These are phyloP conservation scores for Penicillium corylophilum DNA, from an alignment of 2,329 filamentous ascomycete species.

Conservation along the genomic window DNA sequence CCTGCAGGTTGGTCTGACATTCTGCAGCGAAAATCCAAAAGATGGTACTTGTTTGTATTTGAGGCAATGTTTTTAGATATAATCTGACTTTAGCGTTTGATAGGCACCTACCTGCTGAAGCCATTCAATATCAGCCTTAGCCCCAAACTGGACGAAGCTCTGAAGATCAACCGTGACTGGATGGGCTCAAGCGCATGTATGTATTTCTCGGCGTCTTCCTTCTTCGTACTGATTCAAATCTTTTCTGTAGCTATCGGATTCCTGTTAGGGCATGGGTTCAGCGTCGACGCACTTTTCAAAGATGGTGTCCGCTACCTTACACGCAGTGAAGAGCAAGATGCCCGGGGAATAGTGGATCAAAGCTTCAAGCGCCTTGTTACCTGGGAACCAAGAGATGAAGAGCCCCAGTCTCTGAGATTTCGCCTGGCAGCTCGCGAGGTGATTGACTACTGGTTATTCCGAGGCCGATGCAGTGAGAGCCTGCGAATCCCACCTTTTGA, in stretches of 20 bases:
- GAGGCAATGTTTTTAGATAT: slow-evolving; percentile 34
- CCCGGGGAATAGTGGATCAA: slow-evolving; percentile 48
- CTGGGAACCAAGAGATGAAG: slow-evolving; percentile 26
- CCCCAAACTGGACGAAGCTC: slow-evolving; percentile 52
- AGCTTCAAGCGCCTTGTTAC: slow-evolving; percentile 30
- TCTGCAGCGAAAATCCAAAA: slow-evolving; percentile 57
- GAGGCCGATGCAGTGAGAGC: slow-evolving; percentile 32
- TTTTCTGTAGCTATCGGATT: slow-evolving; percentile 56
- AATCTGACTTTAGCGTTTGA: slow-evolving; percentile 1
- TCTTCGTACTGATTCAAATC: not conserved
- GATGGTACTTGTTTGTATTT: slow-evolving; percentile 20
- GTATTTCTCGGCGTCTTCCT: slow-evolving; percentile 2
- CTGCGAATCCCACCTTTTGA: slow-evolving; percentile 46
- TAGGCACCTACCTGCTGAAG: slow-evolving; percentile 56
- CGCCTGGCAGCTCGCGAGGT: slow-evolving; percentile 47
- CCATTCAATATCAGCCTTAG: slow-evolving; percentile 66
- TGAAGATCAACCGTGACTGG: slow-evolving; percentile 62
- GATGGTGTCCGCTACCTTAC: slow-evolving; percentile 64
- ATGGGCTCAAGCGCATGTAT: slow-evolving; percentile 56
- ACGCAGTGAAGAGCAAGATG: slow-evolving; percentile 54
- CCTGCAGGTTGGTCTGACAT: slow-evolving; percentile 66
- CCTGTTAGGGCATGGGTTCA: slow-evolving; percentile 58
- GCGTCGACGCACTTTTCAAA: slow-evolving; percentile 56
- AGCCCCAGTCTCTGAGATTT: slow-evolving; percentile 54
- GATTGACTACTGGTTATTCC: slow-evolving; percentile 48